Percentiles rank a stretch among this genome's conserved stretches.
Evolutionary conservation across 306 rosid species (phyloP).

Genomic region (Rosa lucieae): DNA sequence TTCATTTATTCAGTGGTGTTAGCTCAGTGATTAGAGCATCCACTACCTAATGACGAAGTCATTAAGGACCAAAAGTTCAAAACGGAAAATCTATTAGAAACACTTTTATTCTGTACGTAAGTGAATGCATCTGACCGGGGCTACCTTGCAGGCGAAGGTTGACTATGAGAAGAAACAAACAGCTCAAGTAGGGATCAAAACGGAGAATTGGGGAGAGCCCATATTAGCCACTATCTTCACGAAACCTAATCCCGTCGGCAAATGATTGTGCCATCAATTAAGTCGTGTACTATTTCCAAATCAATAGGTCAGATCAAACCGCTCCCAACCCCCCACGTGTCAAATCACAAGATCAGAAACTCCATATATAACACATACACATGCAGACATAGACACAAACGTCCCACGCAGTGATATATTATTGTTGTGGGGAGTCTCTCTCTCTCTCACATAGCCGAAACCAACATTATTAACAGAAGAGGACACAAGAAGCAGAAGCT

Average conservation of each 20-base stretch:
- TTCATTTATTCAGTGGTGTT: too few relatives aligned
- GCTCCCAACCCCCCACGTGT: constrained; percentile 39
- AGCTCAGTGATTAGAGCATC: too few relatives aligned
- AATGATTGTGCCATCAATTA: constrained; percentile 21
- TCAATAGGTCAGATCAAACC: constrained; percentile 36
- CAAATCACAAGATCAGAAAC: constrained; percentile 14
- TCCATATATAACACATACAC: constrained; percentile 45
- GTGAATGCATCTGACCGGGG: not conserved
- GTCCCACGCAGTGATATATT: constrained; percentile 52
- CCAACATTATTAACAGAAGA: constrained; percentile 48
- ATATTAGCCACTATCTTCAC: constrained; percentile 40
- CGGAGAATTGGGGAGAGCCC: constrained; percentile 8
- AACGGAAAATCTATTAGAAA: not conserved
- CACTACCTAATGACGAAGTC: too few relatives aligned
- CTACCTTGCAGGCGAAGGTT: constrained; percentile 43
- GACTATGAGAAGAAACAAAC: constrained; percentile 11
- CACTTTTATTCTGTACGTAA: not conserved
- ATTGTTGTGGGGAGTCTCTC: constrained; percentile 49
- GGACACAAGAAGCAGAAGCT: constrained; percentile 2
- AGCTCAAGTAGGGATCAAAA: not conserved
- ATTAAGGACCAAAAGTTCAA: too few relatives aligned
- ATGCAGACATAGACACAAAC: constrained; percentile 59
- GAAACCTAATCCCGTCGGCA: constrained; percentile 35
- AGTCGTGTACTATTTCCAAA: not conserved
- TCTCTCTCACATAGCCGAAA: constrained; percentile 38